Percentiles rank a stretch among this genome's conserved stretches.
These are phyloP conservation scores for Cladophialophora carrionii DNA, from an alignment of 2,329 filamentous ascomycete species.

Conservation along the genomic window DNA sequence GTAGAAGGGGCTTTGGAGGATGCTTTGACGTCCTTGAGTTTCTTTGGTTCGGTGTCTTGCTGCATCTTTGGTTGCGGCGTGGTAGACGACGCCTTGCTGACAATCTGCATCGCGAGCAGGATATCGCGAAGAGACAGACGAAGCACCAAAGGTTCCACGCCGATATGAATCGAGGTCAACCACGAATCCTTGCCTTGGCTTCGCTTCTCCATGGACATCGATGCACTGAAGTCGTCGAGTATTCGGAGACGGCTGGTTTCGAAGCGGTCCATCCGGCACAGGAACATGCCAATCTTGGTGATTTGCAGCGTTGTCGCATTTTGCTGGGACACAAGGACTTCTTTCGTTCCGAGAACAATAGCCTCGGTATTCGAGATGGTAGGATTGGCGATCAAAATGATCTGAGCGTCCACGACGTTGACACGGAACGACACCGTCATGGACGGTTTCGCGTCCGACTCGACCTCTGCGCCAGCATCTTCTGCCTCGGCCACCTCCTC, in stretches of 20 bases:
- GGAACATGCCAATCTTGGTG: conserved; percentile 93
- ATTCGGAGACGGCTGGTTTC: conserved; percentile 88
- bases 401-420: conserved; percentile 93
- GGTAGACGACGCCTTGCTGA: conserved; percentile 74
- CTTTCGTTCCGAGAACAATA: conserved; percentile 91
- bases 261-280: conserved; percentile 98
- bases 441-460: conserved; percentile 43
- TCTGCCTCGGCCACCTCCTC: conserved; percentile 47
- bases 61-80: conserved; percentile 50
- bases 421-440: conserved; percentile 86
- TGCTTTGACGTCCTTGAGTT: conserved; percentile 51
- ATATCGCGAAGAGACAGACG: conserved; percentile 93
- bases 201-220: conserved; percentile 80
- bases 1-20: conserved; percentile 44
- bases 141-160: conserved; percentile 88
- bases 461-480: conserved; percentile 44
- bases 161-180: conserved; percentile 77
- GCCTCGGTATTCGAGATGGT: conserved; percentile 88
- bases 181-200: conserved; percentile 62
- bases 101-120: conserved; percentile 86
- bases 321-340: conserved; percentile 89
- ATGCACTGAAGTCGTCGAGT: conserved; percentile 92
- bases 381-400: conserved; percentile 95
- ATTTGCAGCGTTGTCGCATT: conserved; percentile 92
- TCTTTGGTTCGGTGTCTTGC: conserved; percentile 58